phyloP scores from a whole-genome alignment of 805 yeast genomes.

The Saturnispora zaruensis region DNA sequence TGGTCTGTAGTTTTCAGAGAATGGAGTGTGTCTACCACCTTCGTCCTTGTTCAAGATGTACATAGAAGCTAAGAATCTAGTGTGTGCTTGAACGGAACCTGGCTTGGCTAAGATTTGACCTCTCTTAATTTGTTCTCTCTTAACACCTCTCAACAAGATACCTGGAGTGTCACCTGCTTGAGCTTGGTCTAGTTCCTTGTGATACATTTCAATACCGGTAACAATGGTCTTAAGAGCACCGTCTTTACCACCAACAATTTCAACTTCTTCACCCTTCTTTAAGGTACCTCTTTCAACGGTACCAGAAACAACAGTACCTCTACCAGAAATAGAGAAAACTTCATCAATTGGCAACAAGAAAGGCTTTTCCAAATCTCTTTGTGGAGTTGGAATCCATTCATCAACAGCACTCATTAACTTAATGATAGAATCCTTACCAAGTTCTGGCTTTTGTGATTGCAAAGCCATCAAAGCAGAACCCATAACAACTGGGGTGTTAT shows the following conservation, averaged over 20 bases:
- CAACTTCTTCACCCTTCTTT: constrained; percentile 97
- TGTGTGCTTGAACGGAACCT: constrained; percentile 85
- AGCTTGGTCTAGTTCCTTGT: constrained; percentile 95
- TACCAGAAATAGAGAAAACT: constrained; percentile 96
- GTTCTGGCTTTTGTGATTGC: constrained; percentile 80
- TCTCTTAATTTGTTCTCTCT: constrained; percentile 93
- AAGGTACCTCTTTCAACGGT: constrained; percentile 97
- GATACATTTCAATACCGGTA: constrained; percentile 99
- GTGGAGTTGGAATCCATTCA: constrained; percentile 91
- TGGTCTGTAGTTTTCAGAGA: constrained; percentile 96
- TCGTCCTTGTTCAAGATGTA: constrained; percentile 92
- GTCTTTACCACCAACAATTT: constrained; percentile 87
- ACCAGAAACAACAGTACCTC: constrained; percentile 99
- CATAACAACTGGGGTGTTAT: constrained; percentile 94
- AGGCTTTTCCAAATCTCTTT: constrained; percentile 91
- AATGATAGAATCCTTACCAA: constrained; percentile 78
- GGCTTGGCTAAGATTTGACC: constrained; percentile 98
- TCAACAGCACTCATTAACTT: constrained; percentile 89
- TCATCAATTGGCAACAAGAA: constrained; percentile 97
- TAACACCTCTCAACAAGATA: constrained; percentile 92
- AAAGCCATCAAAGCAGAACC: constrained; percentile 98
- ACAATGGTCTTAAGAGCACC: constrained; percentile 87
- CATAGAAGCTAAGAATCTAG: constrained; percentile 86
- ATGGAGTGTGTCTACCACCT: constrained; percentile 99
- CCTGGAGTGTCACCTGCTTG: constrained; percentile 99